Evolutionary conservation across 441 rosid species (phyloP), one percentile per base, ranked within the genome.

Genomic region (Populus hybrid): DNA sequence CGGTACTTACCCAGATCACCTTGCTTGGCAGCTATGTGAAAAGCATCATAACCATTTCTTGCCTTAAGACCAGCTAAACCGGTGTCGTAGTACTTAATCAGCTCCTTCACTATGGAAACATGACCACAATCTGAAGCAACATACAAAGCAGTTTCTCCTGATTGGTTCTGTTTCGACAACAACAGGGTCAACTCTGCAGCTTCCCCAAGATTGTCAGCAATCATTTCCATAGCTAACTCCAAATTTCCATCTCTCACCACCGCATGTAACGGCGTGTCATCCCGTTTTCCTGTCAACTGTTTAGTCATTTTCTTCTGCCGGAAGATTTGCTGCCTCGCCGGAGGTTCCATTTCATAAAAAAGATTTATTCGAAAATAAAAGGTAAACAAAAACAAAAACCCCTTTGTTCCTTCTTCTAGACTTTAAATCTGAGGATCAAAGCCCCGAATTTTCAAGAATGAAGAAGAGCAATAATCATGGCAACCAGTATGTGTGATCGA

Each of bases 11-110:
- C 87, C 73, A 92, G 77, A 72, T 90, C 32, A 26, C 98, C 98
- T 79, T 88, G 92, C 87, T 90, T 93, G 30, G 97, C 95, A 78
- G 97, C 98, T 74, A 91, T 80, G 69, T 93, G 97, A 78, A 93
- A 90, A 11, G 98, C 93, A 77, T 94, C 97, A 75, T 80, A 91
- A 21, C 98, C 94, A 73, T 91, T 91, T 78, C 86, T 85, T 10
- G 97, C 95, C 80, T 87, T 93, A 50, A 85, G 77, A 70, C 77
- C 86, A 24, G 97, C 93, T 78, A 83, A 78, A 67, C 70, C 84
- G 73, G 78, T 70, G 80, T 89, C 95, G 59, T 79, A 89, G 75
- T 83, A 80, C 82, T 83, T 87, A 42, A 93, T 85, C 84, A 94
- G 80, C 82, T 86, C 90, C 87, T 80, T 88, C 82, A 93, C 92